Conservation (phyloP, 2,329 filamentous ascomycete species). For the Harringtonia lauricola region DNA sequence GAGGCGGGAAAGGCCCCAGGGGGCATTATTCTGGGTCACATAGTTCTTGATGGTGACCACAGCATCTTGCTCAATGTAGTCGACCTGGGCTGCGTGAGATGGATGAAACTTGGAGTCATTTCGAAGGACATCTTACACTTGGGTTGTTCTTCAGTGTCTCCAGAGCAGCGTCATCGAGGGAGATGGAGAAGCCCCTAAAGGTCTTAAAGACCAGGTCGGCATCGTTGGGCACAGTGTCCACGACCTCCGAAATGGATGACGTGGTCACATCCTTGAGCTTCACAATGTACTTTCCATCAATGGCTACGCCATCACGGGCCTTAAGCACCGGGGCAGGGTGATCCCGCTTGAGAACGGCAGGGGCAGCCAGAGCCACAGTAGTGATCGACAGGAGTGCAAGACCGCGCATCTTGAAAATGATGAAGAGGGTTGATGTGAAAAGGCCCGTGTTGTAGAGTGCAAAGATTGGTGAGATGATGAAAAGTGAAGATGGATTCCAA, state of each 20-base stretch:
- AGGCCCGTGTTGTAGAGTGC: too few relatives aligned
- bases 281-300: conserved; percentile 32
- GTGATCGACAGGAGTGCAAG: conserved; percentile 24
- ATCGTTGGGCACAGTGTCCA: conserved; percentile 11
- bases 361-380: conserved; percentile 24
- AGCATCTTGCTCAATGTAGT: conserved; percentile 21
- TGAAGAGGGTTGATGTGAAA: too few relatives aligned
- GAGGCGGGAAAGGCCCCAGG: conserved; percentile 19
- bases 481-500: too few relatives aligned
- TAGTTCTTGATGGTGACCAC: conserved; percentile 17
- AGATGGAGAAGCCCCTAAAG: conserved; percentile 19
- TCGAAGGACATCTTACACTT: too few relatives aligned
- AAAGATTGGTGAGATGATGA: too few relatives aligned
- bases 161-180: conserved; percentile 13
- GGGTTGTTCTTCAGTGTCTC: conserved; percentile 13
- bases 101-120: too few relatives aligned
- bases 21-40: conserved; percentile 14
- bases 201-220: conserved; percentile 15
- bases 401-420: too few relatives aligned
- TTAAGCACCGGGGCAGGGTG: conserved; percentile 23
- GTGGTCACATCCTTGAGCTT: conserved; percentile 27
- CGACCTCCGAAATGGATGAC: conserved; percentile 15
- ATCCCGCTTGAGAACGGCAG: conserved; percentile 12
- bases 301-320: conserved; percentile 21
- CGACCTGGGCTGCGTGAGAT: conserved; percentile 16